Conservation (phyloP, 805 yeast genomes). For the Cyberlindnera suaveolens region DNA sequence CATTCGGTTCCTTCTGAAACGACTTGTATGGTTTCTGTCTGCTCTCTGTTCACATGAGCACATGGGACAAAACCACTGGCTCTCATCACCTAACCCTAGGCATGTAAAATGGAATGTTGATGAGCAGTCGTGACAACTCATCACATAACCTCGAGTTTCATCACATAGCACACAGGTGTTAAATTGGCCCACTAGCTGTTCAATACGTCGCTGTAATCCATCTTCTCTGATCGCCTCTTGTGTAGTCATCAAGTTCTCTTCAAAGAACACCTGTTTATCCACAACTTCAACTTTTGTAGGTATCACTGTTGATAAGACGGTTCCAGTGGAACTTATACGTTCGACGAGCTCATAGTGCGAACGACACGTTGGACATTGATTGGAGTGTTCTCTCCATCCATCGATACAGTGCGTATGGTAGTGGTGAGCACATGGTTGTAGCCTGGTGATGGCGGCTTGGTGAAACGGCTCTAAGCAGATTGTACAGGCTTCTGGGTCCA, state of each 20-base stretch:
- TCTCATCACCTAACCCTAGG: conserved; percentile 26
- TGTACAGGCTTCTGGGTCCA: conserved; percentile 33
- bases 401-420: conserved; percentile 54
- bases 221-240: conserved; percentile 3
- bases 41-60: conserved; percentile 39
- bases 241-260: conserved; percentile 3
- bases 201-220: conserved; percentile 9
- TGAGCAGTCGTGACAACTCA: conserved; percentile 29
- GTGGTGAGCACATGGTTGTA: conserved; percentile 45
- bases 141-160: conserved; percentile 10
- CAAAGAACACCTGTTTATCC: conserved; percentile 14
- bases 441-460: conserved; percentile 20
- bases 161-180: conserved; percentile 23
- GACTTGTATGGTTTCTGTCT: conserved; percentile 12
- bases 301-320: conserved; percentile 4
- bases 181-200: conserved; percentile 16
- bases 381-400: conserved; percentile 52
- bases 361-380: conserved; percentile 60
- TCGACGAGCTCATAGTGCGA: conserved; percentile 35
- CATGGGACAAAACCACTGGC: conserved; percentile 44
- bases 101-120: conserved; percentile 36
- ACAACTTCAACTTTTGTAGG: conserved; percentile 11
- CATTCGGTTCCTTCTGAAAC: conserved; percentile 21
- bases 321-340: conserved; percentile 20
- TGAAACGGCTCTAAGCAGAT: conserved; percentile 46